Conservation (phyloP, 441 rosid genomes). For the Adansonia grandidieri region DNA sequence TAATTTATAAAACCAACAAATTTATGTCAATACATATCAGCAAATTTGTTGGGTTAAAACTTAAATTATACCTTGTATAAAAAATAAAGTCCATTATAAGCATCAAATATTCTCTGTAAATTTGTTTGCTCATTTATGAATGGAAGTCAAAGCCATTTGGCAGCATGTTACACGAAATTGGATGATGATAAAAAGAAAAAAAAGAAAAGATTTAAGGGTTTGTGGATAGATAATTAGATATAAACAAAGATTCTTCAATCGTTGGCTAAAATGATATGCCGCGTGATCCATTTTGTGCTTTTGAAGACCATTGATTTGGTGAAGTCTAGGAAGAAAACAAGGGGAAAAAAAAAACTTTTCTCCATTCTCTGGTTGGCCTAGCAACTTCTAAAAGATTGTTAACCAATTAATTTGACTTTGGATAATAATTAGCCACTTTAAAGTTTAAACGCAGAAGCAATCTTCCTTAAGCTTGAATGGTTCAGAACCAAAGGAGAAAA, state of each 20-base stretch:
- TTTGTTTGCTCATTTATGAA: no score
- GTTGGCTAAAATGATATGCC: not conserved
- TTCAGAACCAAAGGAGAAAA: not conserved
- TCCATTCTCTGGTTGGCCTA: not conserved
- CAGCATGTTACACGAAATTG: not conserved
- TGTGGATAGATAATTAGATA: not conserved
- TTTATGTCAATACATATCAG: no score
- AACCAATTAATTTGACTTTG: not conserved
- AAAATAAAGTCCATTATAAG: no score
- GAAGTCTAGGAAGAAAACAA: not conserved
- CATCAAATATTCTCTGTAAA: no score
- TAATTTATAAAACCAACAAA: no score
- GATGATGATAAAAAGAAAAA: not conserved
- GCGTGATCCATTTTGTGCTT: not conserved
- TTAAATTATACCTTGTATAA: no score
- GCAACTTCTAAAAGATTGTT: not conserved
- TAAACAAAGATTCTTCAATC: not conserved
- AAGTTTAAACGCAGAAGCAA: not conserved
- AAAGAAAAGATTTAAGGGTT: not conserved
- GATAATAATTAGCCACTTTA: not conserved
- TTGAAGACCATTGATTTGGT: not conserved
- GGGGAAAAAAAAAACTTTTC: not conserved
- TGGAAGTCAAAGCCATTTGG: not conserved
- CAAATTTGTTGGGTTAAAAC: no score
- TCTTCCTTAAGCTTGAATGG: not conserved